Evolutionary conservation across 768 basidiomycete species (phyloP), one percentile per base, ranked within the genome.

Genomic region (Lactarius hatsudake): DNA sequence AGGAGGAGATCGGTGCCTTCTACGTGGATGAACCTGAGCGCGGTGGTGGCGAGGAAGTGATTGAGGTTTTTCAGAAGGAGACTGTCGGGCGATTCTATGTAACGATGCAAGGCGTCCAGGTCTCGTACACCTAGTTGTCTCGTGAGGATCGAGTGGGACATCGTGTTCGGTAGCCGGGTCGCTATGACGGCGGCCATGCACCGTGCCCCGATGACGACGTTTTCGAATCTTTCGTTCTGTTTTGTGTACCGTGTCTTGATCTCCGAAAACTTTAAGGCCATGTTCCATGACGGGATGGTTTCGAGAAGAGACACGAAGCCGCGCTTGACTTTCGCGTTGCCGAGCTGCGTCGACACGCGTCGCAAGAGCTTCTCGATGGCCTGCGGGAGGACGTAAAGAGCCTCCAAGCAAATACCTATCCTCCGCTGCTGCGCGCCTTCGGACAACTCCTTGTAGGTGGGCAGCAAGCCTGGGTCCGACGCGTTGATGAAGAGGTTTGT

Each of bases 41-140:
- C 62, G 10, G 62, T 67, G 3, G 45, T 36, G 32, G 12, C 42
- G 18, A 66, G n/a, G 56, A 66, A 62, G n/a, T 34, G 15, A 40
- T 63, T 67, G 18, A 67, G 62, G 13, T 43, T 63, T 42, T 28
- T 43, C 15, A 67, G 34, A 10, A 53, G 62, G 8, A 63, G 15
- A 54, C 26, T 42, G 61, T 66, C 34, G 20, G 20, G 15, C 9
- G 4, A 26, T 13, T 23, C 2, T 8, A 30, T 8, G 34, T 61
- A 57, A 17, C 2, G 26, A 12, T 57, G 0, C 42, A 56, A 26
- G 23, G 1, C 3, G 15, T 42, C 0, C 18, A 1, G 34, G 12
- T 54, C n/a, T 0, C 23, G 1, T n/a, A 65, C 43, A 5, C 13
- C 20, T 23, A 55, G 45, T 17, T 45, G 42, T 45, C 40, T 42